These are phyloP conservation scores for Yamadazyma scolyti DNA, from an alignment of 805 yeast species.

Conservation along the genomic window DNA sequence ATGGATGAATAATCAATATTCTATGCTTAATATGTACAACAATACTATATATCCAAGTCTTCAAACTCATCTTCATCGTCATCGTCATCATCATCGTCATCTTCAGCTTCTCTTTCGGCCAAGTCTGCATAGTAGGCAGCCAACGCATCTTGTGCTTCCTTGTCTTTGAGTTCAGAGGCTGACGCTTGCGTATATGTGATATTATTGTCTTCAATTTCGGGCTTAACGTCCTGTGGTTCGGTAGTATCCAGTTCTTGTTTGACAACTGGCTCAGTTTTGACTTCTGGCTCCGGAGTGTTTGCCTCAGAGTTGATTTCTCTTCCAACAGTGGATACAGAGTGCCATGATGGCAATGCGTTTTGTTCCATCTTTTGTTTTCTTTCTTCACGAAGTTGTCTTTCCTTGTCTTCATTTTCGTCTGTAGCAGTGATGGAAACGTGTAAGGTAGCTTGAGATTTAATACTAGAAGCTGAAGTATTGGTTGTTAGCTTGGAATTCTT, in stretches of 20 bases:
- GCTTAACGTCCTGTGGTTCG: constrained; percentile 15
- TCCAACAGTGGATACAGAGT: constrained; percentile 86
- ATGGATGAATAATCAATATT: no score
- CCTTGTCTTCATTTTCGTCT: constrained; percentile 71
- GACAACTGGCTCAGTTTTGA: constrained; percentile 8
- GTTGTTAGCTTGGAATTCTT: constrained; percentile 22
- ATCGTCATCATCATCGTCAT: constrained; percentile 53
- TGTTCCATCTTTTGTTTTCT: constrained; percentile 74
- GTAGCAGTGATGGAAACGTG: constrained; percentile 87
- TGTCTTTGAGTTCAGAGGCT: constrained; percentile 46
- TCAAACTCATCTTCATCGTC: constrained; percentile 29
- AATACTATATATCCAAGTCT: no score
- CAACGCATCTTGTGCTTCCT: constrained; percentile 67
- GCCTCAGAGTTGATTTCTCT: constrained; percentile 41
- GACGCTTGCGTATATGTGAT: constrained; percentile 12
- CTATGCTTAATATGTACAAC: no score
- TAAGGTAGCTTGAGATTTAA: constrained; percentile 74
- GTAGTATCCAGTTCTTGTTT: constrained; percentile 17
- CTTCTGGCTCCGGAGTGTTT: constrained; percentile 7
- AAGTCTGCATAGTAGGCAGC: constrained; percentile 69
- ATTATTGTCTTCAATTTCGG: constrained; percentile 9
- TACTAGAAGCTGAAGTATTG: constrained; percentile 28
- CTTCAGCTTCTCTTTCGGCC: constrained; percentile 64
- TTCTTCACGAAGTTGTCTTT: constrained; percentile 61
- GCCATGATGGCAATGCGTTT: constrained; percentile 97